Conservation (phyloP, 2,329 filamentous ascomycete species). For the Penicillium sp. region DNA sequence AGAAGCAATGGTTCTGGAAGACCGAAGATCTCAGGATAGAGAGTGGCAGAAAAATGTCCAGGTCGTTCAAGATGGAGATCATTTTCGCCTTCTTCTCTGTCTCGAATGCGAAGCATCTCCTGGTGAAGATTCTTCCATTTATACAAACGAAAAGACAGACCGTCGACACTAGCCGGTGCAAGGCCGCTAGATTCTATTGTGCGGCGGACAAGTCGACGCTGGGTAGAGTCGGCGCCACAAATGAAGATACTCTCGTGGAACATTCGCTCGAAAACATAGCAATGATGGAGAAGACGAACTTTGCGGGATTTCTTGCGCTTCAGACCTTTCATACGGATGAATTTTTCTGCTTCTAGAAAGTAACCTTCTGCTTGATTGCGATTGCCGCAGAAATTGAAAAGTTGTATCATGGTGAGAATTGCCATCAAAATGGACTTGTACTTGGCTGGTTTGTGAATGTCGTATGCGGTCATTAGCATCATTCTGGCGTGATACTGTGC, state of each 20-base stretch:
- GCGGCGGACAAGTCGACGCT: constrained; percentile 17
- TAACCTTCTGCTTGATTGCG: constrained; percentile 38
- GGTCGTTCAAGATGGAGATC: constrained; percentile 46
- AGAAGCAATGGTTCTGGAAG: constrained; percentile 45
- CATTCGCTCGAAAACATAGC: constrained; percentile 48
- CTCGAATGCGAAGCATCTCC: constrained; percentile 33
- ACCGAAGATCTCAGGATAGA: constrained; percentile 48
- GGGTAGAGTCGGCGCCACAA: constrained; percentile 16
- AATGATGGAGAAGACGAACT: constrained; percentile 47
- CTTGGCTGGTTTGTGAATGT: constrained; percentile 38
- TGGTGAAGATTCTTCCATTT: constrained; percentile 31
- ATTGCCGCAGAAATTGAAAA: constrained; percentile 36
- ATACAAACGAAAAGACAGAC: constrained; percentile 31
- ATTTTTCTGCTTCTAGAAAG: constrained; percentile 45
- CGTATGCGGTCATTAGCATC: constrained; percentile 35
- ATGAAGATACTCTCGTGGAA: constrained; percentile 44
- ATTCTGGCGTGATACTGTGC: constrained; percentile 34
- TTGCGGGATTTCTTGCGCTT: constrained; percentile 42
- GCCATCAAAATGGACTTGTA: constrained; percentile 49
- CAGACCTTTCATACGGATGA: constrained; percentile 43
- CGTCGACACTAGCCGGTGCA: constrained; percentile 14
- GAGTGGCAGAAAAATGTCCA: constrained; percentile 40
- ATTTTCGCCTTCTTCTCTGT: constrained; percentile 43
- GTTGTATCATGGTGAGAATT: constrained; percentile 42
- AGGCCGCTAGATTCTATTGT: constrained; percentile 33